A percentile compares a stretch with the other conserved stretches of the same genome.
Evolutionary conservation across 1,284 basidiomycete species (phyloP).

Genomic region (Porogramme epimiltina): DNA sequence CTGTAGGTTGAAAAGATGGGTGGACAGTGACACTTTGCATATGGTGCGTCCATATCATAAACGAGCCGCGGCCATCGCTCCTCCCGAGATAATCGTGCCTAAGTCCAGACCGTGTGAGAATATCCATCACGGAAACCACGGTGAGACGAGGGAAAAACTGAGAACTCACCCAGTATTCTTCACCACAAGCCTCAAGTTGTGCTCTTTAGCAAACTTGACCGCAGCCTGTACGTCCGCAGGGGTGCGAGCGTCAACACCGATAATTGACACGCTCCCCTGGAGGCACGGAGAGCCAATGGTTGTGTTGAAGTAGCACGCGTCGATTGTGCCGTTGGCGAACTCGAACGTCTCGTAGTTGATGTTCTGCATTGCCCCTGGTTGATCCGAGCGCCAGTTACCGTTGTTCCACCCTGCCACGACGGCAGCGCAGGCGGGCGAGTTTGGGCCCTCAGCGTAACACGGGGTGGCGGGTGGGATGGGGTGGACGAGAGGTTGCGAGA

Average conservation of each 20-base stretch:
- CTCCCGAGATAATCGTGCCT: constrained; percentile 29
- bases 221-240: constrained; percentile 41
- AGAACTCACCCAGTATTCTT: constrained; percentile 48
- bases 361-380: constrained; percentile 41
- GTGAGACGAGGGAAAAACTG: no score
- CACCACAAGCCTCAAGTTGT: constrained; percentile 45
- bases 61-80: constrained; percentile 23
- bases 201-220: constrained; percentile 39
- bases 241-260: constrained; percentile 43
- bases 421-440: constrained; percentile 37
- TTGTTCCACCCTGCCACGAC: constrained; percentile 31
- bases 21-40: constrained; percentile 27
- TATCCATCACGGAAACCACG: no score
- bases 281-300: constrained; percentile 39
- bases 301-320: constrained; percentile 43
- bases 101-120: no score
- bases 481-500: constrained; percentile 41
- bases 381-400: constrained; percentile 41
- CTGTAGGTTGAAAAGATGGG: constrained; percentile 29
- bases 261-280: constrained; percentile 45
- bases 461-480: constrained; percentile 39
- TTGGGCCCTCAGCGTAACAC: constrained; percentile 34
- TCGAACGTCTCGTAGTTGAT: constrained; percentile 43
- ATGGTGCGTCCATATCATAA: constrained; percentile 29
- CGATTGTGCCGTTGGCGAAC: constrained; percentile 41